Percentiles rank a stretch among this genome's conserved stretches.
Conservation (phyloP, 768 basidiomycete species). For the Floccularia luteovirens region DNA sequence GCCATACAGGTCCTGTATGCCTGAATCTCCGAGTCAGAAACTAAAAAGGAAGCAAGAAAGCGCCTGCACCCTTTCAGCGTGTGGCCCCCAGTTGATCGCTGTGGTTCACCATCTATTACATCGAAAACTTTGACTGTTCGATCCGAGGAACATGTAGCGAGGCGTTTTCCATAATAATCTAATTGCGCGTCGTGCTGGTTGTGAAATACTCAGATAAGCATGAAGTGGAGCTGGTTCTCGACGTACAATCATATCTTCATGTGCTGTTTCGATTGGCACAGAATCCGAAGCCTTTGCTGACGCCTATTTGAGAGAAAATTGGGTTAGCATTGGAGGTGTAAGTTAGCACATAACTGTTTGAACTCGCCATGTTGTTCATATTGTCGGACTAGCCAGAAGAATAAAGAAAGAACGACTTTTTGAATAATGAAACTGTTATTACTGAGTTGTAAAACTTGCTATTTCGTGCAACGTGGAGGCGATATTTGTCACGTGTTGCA, state of each 20-base stretch:
- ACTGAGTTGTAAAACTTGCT: too few species aligned
- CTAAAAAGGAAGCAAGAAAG: not conserved
- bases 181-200: conserved; percentile 95
- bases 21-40: conserved; percentile 39
- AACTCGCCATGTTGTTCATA: too few species aligned
- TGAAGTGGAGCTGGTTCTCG: conserved; percentile 2
- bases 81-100: conserved; percentile 54
- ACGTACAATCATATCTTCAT: conserved; percentile 98
- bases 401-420: too few species aligned
- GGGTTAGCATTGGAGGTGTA: too few species aligned
- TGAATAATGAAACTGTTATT: too few species aligned
- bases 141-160: conserved; percentile 96
- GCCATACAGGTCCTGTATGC: conserved; percentile 97
- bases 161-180: conserved; percentile 94
- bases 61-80: conserved; percentile 68
- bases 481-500: too few species aligned
- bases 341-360: too few species aligned
- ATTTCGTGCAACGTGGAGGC: too few species aligned
- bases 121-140: conserved; percentile 94
- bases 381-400: too few species aligned
- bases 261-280: conserved; percentile 87
- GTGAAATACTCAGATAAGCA: conserved; percentile 1
- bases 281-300: conserved; percentile 55
- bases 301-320: too few species aligned
- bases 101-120: conserved; percentile 81